phyloP scores from a whole-genome alignment of 1,139 yeast species.

The Candida glucosophila region DNA sequence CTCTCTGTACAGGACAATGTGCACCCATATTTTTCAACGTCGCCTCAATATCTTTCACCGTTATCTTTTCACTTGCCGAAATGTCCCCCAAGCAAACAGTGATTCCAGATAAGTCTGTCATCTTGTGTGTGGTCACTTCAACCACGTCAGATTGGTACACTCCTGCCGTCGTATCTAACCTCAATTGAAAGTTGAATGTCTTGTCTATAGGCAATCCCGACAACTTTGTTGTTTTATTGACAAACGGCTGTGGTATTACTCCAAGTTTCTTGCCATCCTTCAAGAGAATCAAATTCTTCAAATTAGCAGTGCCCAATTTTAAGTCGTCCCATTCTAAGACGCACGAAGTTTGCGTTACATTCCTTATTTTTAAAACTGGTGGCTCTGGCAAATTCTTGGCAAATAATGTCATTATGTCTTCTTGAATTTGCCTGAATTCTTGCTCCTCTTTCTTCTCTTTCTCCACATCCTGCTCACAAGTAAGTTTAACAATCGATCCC shows the following conservation, averaged over 20 bases:
- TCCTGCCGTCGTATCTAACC: constrained; percentile 87
- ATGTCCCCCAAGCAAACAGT: constrained; percentile 86
- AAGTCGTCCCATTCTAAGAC: constrained; percentile 91
- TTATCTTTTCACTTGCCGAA: constrained; percentile 50
- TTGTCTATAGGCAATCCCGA: constrained; percentile 89
- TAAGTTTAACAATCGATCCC: constrained; percentile 86
- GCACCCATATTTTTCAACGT: constrained; percentile 76
- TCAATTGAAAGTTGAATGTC: constrained; percentile 68
- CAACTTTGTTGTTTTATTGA: constrained; percentile 75
- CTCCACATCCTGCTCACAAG: constrained; percentile 71
- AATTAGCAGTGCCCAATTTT: constrained; percentile 73
- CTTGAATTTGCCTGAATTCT: constrained; percentile 59
- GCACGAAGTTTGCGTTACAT: constrained; percentile 90
- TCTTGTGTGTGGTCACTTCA: constrained; percentile 78
- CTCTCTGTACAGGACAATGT: constrained; percentile 56
- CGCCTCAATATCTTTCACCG: constrained; percentile 52
- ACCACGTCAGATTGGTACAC: constrained; percentile 59
- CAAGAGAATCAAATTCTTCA: constrained; percentile 69
- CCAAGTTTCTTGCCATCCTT: constrained; percentile 79
- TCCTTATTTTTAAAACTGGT: constrained; percentile 65
- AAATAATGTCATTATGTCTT: constrained; percentile 61
- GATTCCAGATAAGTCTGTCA: constrained; percentile 93
- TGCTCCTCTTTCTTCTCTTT: constrained; percentile 55
- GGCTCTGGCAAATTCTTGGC: constrained; percentile 66
- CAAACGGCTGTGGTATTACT: constrained; percentile 75